phyloP scores from a whole-genome alignment of 2,329 filamentous ascomycete genomes.

The Xylariaceae sp. region DNA sequence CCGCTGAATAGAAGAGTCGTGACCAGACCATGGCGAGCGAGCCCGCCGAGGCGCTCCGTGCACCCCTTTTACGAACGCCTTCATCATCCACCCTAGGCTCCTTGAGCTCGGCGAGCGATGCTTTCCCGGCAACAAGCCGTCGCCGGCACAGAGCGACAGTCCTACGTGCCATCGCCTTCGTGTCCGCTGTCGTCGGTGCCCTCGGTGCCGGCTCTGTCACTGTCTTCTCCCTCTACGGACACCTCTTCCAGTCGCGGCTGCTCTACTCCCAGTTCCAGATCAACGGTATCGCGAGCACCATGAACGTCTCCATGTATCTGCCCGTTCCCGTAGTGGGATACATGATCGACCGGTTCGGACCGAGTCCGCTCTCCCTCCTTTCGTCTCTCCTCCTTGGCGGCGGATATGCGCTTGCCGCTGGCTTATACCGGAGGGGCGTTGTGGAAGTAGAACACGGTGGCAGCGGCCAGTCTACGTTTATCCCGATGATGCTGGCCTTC shows the following conservation, averaged over 20 bases:
- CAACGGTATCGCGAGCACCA: constrained; percentile 79
- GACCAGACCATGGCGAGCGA: constrained; percentile 20
- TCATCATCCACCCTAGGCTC: constrained; percentile 28
- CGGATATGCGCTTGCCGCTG: constrained; percentile 80
- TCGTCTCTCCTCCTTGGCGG: constrained; percentile 68
- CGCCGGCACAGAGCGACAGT: constrained; percentile 23
- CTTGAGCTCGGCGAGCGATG: constrained; percentile 28
- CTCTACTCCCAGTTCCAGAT: constrained; percentile 89
- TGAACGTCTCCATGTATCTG: constrained; percentile 83
- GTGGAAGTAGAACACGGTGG: constrained; percentile 30
- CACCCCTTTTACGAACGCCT: constrained; percentile 25
- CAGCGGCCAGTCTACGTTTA: constrained; percentile 58
- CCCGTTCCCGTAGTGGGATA: constrained; percentile 88
- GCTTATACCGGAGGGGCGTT: constrained; percentile 55
- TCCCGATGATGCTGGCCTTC: constrained; percentile 81
- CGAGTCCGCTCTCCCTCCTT: constrained; percentile 67
- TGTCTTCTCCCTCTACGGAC: constrained; percentile 90
- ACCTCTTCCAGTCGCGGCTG: constrained; percentile 78
- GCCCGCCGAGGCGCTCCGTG: constrained; percentile 18
- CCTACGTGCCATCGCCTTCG: constrained; percentile 44
- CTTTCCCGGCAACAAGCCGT: constrained; percentile 14
- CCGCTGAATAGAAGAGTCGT: constrained; percentile 4
- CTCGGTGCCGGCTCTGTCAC: constrained; percentile 88
- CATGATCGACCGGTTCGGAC: constrained; percentile 82
- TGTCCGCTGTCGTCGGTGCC: constrained; percentile 49